Base-by-base conservation (phyloP, 2,329 filamentous ascomycete genomes). In the Mycosphaerelloides madeirae region DNA sequence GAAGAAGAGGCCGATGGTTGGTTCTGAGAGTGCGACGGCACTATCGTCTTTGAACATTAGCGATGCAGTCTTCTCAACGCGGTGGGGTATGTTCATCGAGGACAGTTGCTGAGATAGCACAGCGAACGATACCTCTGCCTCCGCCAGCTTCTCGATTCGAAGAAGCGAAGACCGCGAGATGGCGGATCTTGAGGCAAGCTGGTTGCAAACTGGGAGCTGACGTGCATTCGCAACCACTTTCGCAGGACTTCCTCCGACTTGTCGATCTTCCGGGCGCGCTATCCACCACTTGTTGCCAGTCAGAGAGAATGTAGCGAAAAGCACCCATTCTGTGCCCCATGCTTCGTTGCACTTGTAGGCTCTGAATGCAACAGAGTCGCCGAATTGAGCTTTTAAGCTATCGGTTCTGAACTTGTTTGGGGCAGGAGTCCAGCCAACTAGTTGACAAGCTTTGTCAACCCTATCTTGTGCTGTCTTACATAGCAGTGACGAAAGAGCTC, bases 201-300 rank as follows among this genome's bases (percentile, higher is more conserved):
- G 3, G 5, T 35, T 33, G 2, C 20, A 7, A 11, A 48, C 19
- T 3, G 41, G 34, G 4, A 61, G 38, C 3, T 32, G 33, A 19
- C 48, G 45, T 16, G 55, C 53, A n/a, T 41, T 42, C 16, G 29
- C 40, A 25, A 66, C 54, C 16, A 49, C 41, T 20, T 40, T 49
- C 11, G 33, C 33, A 11, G 41, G 20, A 15, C 34, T 29, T 7
- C 39, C 36, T 32, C 46, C 28, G 13, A 44, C 35, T 11, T 44
- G 47, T 12, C 38, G 40, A 16, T 44, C 76, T 68, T 69, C 81
- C 75, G 79, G 65, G 64, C 84, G 77, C 42, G 87, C 71, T 48
- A 90, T 70, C 81, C 84, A 90, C 86, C 87, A 95, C 49, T 76
- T 77, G 61, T 93, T 86, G 41, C 87, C 86, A 58, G 76, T 75